A percentile compares a stretch with the other conserved stretches of the same genome.
phyloP scores from a whole-genome alignment of 2,329 filamentous ascomycete species.

The Didymellaceae sp. region DNA sequence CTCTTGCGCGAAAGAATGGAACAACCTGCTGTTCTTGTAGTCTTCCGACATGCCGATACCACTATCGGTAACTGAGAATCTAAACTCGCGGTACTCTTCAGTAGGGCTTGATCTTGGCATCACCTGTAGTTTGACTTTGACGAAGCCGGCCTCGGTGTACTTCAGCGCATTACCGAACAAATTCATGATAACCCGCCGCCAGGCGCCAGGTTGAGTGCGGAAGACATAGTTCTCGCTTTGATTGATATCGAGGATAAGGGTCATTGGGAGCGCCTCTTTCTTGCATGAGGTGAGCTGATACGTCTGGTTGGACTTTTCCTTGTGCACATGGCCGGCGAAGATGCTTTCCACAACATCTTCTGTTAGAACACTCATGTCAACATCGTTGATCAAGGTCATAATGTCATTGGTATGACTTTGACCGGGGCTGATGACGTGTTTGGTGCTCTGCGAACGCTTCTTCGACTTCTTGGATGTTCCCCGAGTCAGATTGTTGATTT shows the following conservation, averaged over 20 bases:
- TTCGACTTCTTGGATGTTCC: conserved; percentile 40
- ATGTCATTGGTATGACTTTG: conserved; percentile 44
- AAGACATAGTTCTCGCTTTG: conserved; percentile 45
- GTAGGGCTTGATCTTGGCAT: conserved; percentile 24
- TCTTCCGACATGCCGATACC: conserved; percentile 52
- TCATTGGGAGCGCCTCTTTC: conserved; percentile 29
- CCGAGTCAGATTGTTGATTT: conserved; percentile 47
- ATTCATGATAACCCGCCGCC: conserved; percentile 50
- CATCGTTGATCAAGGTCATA: conserved; percentile 44
- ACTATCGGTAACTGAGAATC: conserved; percentile 46
- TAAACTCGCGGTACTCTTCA: conserved; percentile 38
- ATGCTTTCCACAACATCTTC: conserved; percentile 49
- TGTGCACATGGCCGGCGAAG: conserved; percentile 46
- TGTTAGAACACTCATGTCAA: conserved; percentile 44
- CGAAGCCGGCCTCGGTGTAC: conserved; percentile 47
- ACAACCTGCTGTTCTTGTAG: conserved; percentile 46
- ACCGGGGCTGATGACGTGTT: conserved; percentile 39
- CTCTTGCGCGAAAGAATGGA: conserved; percentile 50
- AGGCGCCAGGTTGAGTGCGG: conserved; percentile 48
- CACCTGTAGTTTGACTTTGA: conserved; percentile 47
- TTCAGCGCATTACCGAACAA: conserved; percentile 50
- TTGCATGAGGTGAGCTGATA: conserved; percentile 30
- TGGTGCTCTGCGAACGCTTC: conserved; percentile 38
- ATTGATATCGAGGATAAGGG: conserved; percentile 47
- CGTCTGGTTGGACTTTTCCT: conserved; percentile 37